These are phyloP conservation scores for Lactarius hengduanensis DNA, from an alignment of 768 basidiomycete genomes.

Conservation along the genomic window DNA sequence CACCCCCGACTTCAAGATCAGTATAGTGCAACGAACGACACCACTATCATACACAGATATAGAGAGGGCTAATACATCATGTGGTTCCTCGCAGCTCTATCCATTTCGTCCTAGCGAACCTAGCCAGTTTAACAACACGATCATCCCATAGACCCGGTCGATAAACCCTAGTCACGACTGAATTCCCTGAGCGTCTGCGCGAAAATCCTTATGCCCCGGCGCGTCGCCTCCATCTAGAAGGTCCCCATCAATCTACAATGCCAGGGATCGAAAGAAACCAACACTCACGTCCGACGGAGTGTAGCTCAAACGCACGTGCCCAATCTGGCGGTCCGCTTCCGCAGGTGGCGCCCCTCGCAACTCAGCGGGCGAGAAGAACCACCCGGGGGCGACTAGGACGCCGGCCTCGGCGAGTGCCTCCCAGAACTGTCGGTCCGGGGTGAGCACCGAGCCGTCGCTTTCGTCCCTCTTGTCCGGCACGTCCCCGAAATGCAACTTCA, in stretches of 20 bases:
- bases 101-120: neutral
- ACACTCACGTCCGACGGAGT: conserved; percentile 50
- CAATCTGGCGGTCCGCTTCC: conserved; percentile 33
- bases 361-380: conserved; percentile 43
- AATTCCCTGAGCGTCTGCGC: conserved; percentile 23
- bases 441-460: conserved; percentile 36
- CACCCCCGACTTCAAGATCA: no score
- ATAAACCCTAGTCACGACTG: conserved; percentile 1
- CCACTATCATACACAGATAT: neutral
- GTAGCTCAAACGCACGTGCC: conserved; percentile 59
- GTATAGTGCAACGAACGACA: neutral
- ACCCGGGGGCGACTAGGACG: conserved; percentile 68
- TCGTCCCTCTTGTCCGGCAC: conserved; percentile 46
- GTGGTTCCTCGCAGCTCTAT: neutral
- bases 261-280: neutral
- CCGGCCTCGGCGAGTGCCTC: conserved; percentile 56
- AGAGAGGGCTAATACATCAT: neutral
- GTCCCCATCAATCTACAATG: neutral
- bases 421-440: conserved; percentile 61
- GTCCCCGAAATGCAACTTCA: conserved; percentile 58
- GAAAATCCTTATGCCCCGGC: conserved; percentile 20
- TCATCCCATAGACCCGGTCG: neutral
- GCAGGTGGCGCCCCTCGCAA: conserved; percentile 23
- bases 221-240: conserved; percentile 28
- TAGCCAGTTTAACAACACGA: no score